Percentiles rank a stretch among this genome's conserved stretches.
Conservation (phyloP, 305 asterid species). For the Fraxinus floribunda region DNA sequence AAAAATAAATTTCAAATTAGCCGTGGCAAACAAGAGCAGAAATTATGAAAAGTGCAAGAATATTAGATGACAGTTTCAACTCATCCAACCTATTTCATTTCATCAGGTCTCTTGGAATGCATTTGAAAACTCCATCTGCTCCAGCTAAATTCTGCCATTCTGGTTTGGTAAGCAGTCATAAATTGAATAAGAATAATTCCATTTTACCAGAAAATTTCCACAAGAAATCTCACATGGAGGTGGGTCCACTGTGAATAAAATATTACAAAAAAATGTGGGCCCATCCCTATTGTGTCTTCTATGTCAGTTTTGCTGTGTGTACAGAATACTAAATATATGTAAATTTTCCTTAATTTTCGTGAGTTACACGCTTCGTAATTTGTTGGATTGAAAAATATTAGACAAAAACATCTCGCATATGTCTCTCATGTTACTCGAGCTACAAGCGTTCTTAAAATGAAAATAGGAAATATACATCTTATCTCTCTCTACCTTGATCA, state of each 20-base stretch:
- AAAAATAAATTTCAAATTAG: neutral
- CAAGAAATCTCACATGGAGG: too few species aligned
- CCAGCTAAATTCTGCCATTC: neutral
- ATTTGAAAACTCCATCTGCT: slow-evolving; percentile 5
- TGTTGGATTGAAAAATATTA: neutral
- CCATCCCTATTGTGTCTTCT: too few species aligned
- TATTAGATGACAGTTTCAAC: neutral
- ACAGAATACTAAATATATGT: too few species aligned
- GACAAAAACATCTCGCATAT: neutral
- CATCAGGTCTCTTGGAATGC: neutral
- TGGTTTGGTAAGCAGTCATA: neutral
- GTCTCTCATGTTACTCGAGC: neutral
- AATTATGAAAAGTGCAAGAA: neutral
- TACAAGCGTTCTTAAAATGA: neutral
- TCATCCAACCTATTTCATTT: neutral
- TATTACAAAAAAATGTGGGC: too few species aligned
- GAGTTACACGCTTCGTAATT: neutral
- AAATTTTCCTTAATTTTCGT: neutral
- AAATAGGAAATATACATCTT: neutral
- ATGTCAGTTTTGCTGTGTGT: too few species aligned
- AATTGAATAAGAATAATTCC: neutral
- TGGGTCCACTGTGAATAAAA: too few species aligned
- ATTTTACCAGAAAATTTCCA: too few species aligned
- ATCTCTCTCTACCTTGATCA: neutral
- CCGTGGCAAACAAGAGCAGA: neutral